A percentile compares a stretch with the other conserved stretches of the same genome.
Conservation (phyloP, 352 stramenopile species). For the Phytophthora sansomeana region DNA sequence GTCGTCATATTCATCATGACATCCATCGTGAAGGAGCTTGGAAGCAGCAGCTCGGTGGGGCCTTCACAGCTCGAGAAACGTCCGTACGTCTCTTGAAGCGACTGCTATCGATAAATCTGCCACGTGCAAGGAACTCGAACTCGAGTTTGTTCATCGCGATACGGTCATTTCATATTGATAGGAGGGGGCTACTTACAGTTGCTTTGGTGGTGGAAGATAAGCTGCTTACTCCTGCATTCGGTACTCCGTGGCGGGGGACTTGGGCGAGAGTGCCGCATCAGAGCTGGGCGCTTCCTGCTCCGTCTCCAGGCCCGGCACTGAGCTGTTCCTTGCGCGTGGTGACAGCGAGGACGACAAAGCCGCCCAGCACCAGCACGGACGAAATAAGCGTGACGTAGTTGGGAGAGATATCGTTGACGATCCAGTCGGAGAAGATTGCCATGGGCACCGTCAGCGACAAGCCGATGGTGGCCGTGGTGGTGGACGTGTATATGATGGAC, state of each 20-base stretch:
- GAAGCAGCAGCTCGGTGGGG: neutral
- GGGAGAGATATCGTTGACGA: conserved; percentile 67
- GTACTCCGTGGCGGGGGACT: conserved; percentile 39
- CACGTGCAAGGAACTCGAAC: neutral
- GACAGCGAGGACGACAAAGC: conserved; percentile 76
- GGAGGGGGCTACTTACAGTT: conserved; percentile 4
- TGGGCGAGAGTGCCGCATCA: conserved; percentile 32
- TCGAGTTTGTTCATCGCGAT: neutral
- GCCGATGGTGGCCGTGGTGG: conserved; percentile 96
- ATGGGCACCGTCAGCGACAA: conserved; percentile 97
- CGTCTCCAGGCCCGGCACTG: conserved; percentile 2
- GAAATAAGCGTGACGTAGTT: conserved; percentile 62
- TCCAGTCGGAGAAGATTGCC: conserved; percentile 92
- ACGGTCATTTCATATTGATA: conserved; percentile 27
- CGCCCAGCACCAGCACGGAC: conserved; percentile 71
- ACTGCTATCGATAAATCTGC: too few relatives aligned
- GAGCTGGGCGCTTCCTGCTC: conserved; percentile 5
- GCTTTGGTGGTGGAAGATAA: neutral
- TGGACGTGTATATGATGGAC: conserved; percentile 95
- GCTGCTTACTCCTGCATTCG: conserved; percentile 41
- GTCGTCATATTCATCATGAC: conserved; percentile 91
- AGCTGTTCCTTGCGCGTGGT: conserved; percentile 44
- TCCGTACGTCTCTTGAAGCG: conserved; percentile 2
- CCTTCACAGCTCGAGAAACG: neutral
- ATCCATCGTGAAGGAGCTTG: conserved; percentile 51